Conservation (phyloP, 495 filamentous ascomycete species). For the Diplogelasinospora grovesii region DNA sequence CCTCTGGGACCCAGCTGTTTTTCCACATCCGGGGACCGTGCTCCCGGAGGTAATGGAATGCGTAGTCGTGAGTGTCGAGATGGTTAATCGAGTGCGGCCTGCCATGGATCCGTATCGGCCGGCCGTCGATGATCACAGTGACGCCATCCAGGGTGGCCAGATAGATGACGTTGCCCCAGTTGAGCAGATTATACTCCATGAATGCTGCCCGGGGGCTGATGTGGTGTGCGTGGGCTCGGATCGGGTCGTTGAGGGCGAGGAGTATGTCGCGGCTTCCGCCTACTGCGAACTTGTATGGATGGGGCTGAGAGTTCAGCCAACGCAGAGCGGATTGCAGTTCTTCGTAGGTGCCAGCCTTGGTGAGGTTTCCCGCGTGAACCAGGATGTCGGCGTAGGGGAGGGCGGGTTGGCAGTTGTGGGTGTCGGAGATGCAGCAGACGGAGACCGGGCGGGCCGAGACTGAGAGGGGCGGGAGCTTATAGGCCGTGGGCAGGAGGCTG, state of each 20-base stretch:
- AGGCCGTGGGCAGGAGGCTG: neutral
- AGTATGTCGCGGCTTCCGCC: conserved; percentile 52
- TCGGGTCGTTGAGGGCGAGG: conserved; percentile 12
- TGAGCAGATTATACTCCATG: conserved; percentile 8
- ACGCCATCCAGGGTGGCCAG: conserved; percentile 35
- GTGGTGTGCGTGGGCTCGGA: neutral
- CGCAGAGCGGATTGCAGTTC: conserved; percentile 62
- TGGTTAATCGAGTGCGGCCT: conserved; percentile 32
- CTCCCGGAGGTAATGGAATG: conserved; percentile 20
- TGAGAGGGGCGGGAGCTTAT: neutral
- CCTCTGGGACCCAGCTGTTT: conserved; percentile 40
- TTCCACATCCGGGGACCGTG: neutral
- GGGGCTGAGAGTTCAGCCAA: conserved; percentile 64
- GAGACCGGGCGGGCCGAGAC: conserved; percentile 4
- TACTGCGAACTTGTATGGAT: conserved; percentile 65
- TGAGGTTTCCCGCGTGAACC: conserved; percentile 85
- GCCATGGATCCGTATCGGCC: conserved; percentile 30
- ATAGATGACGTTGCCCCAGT: conserved; percentile 44
- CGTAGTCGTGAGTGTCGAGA: conserved; percentile 24
- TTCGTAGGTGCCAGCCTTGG: conserved; percentile 62
- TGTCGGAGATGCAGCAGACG: conserved; percentile 82
- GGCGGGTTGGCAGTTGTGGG: conserved; percentile 58
- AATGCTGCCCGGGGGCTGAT: neutral
- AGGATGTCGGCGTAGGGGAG: conserved; percentile 76
- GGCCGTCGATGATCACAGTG: conserved; percentile 26